Conservation (phyloP, 805 yeast species). For the Candida ascalaphidarum region DNA sequence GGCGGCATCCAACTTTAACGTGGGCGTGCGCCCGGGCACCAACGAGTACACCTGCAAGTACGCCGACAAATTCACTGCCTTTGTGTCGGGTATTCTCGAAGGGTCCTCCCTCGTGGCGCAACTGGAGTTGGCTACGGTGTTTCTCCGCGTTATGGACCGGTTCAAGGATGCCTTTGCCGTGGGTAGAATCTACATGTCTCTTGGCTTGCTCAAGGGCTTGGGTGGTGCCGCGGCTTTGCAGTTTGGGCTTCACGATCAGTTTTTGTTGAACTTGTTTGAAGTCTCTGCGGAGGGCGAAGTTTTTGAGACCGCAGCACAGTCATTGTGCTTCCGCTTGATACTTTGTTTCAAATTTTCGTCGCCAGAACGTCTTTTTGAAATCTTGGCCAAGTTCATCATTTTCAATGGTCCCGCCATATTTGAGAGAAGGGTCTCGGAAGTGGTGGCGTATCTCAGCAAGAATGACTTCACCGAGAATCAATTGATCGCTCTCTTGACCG, state of each 20-base stretch:
- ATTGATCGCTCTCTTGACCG: too few relatives aligned
- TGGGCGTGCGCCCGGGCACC: too few relatives aligned
- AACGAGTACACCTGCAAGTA: slow-evolving; percentile 41
- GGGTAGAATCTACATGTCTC: slow-evolving; percentile 50
- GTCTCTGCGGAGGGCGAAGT: slow-evolving; percentile 42
- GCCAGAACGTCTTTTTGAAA: slow-evolving; percentile 10
- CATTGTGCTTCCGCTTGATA: slow-evolving; percentile 40
- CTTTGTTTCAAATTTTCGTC: slow-evolving; percentile 24
- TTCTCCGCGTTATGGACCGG: slow-evolving; percentile 38
- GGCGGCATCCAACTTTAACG: slow-evolving; percentile 56
- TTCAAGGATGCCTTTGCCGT: slow-evolving; percentile 56
- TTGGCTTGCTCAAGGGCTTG: slow-evolving; percentile 53
- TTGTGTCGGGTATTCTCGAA: too few relatives aligned
- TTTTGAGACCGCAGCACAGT: slow-evolving; percentile 41
- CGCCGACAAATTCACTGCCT: slow-evolving; percentile 43
- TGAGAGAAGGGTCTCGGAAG: too few relatives aligned
- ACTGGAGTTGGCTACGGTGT: slow-evolving; percentile 14
- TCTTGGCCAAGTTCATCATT: slow-evolving; percentile 27
- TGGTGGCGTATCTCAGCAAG: too few relatives aligned
- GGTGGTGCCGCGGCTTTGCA: slow-evolving; percentile 14
- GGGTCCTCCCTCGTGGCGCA: slow-evolving; percentile 20
- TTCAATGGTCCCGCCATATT: slow-evolving; percentile 28
- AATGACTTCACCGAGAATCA: too few relatives aligned
- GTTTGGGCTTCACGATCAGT: slow-evolving; percentile 16
- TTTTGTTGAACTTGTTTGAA: slow-evolving; percentile 23